A percentile compares a stretch with the other conserved stretches of the same genome.
These are phyloP conservation scores for Pichia nanzhaoensis DNA, from an alignment of 805 yeast species.

Conservation along the genomic window DNA sequence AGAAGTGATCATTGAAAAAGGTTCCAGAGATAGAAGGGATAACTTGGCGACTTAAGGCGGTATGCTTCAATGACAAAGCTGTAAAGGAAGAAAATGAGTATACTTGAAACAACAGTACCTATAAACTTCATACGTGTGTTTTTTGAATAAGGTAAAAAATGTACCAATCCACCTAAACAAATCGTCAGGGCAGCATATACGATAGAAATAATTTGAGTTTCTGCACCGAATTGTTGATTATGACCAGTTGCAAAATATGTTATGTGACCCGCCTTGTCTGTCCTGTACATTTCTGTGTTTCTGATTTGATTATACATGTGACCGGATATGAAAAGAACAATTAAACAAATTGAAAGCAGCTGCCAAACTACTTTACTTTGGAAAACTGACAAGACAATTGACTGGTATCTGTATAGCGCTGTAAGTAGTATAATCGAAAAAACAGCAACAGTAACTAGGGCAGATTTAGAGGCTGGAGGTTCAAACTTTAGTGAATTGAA, in stretches of 20 bases:
- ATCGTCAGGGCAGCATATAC: constrained; percentile 65
- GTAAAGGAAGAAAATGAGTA: constrained; percentile 47
- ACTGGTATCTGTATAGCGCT: constrained; percentile 26
- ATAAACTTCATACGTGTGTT: constrained; percentile 42
- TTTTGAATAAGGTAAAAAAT: constrained; percentile 45
- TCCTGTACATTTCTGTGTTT: constrained; percentile 55
- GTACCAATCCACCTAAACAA: constrained; percentile 49
- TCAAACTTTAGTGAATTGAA: constrained; percentile 1
- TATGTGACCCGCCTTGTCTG: constrained; percentile 31
- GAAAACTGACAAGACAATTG: constrained; percentile 34
- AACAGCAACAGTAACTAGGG: constrained; percentile 30
- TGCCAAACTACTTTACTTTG: constrained; percentile 67
- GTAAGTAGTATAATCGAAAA: constrained; percentile 25
- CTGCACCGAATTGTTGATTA: constrained; percentile 75
- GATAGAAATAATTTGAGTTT: constrained; percentile 78
- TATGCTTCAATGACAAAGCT: constrained; percentile 62
- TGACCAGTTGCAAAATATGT: constrained; percentile 49
- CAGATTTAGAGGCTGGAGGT: constrained; percentile 12
- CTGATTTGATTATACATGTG: constrained; percentile 92
- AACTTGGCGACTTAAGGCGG: constrained; percentile 62
- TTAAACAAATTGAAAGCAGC: constrained; percentile 49
- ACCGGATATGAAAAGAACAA: constrained; percentile 75
- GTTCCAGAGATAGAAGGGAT: constrained; percentile 56
- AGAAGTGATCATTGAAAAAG: background rate
- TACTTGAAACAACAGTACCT: constrained; percentile 39